Conservation (phyloP, 1,139 yeast species). For the Pichiaceae sp. region DNA sequence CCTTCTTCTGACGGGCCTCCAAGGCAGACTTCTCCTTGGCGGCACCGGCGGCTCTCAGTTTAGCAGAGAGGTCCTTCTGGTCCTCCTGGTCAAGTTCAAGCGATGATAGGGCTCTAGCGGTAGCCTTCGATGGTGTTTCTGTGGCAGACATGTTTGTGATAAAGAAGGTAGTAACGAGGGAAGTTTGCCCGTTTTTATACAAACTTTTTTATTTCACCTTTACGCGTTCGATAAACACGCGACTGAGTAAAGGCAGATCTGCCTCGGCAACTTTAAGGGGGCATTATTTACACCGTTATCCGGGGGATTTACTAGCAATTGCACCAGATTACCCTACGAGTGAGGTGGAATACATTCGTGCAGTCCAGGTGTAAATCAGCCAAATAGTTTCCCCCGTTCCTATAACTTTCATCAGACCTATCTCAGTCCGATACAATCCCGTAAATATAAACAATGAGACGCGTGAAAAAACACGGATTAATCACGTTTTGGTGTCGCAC, state of each 20-base stretch:
- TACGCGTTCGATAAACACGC: neutral
- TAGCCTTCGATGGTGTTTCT: slow-evolving; percentile 37
- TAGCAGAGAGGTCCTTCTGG: slow-evolving; percentile 24
- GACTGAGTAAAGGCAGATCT: neutral
- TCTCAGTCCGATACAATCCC: neutral
- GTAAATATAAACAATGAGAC: neutral
- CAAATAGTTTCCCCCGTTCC: neutral
- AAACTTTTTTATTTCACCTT: too few species aligned
- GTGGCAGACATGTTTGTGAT: slow-evolving; percentile 7
- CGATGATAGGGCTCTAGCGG: slow-evolving; percentile 32
- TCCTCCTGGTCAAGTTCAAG: slow-evolving; percentile 18
- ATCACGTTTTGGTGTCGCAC: too few species aligned
- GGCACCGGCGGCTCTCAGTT: slow-evolving; percentile 7
- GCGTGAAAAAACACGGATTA: neutral
- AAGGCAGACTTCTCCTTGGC: slow-evolving; percentile 1
- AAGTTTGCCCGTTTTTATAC: neutral
- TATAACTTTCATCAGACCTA: neutral
- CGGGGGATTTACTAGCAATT: neutral
- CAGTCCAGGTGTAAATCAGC: neutral
- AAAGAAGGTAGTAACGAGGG: neutral
- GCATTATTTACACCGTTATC: too few species aligned
- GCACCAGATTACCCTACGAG: neutral
- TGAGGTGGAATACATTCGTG: neutral
- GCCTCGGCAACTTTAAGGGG: neutral
- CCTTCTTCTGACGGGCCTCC: slow-evolving; percentile 22